A percentile compares a stretch with the other conserved stretches of the same genome.
Evolutionary conservation across 305 asterid species (phyloP).

Genomic region (Ilex paraguariensis): DNA sequence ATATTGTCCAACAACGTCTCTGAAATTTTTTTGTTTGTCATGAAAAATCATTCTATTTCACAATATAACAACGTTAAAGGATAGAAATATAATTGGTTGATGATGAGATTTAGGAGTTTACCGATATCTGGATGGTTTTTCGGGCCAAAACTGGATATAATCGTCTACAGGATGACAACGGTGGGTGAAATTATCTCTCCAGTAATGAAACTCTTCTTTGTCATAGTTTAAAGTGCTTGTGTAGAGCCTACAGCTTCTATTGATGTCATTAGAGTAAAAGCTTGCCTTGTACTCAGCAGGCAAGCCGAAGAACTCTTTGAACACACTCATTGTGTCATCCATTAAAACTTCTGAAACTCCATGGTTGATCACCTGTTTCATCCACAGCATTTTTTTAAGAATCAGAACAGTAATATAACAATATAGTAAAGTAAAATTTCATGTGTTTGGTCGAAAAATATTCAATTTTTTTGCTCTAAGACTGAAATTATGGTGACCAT

Average conservation of each 20-base stretch:
- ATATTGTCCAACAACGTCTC: constrained; percentile 44
- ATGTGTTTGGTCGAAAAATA: too few species aligned
- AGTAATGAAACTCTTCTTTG: constrained; percentile 42
- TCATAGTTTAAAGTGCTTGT: constrained; percentile 53
- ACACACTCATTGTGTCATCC: constrained; percentile 42
- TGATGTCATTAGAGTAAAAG: constrained; percentile 29
- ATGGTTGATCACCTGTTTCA: constrained; percentile 50
- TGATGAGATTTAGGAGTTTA: not conserved
- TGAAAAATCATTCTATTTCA: too few species aligned
- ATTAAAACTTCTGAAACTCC: constrained; percentile 35
- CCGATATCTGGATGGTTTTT: constrained; percentile 54
- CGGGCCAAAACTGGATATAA: constrained; percentile 46
- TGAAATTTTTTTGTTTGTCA: constrained; percentile 5
- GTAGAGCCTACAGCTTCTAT: constrained; percentile 38
- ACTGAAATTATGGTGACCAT: not conserved
- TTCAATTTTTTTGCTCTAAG: too few species aligned
- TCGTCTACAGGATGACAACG: constrained; percentile 54
- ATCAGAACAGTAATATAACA: too few species aligned
- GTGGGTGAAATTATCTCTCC: constrained; percentile 74
- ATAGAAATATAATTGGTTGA: not conserved
- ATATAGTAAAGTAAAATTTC: too few species aligned
- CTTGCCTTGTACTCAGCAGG: constrained; percentile 37
- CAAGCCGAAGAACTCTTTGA: constrained; percentile 41
- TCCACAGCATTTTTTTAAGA: too few species aligned
- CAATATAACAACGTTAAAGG: not conserved